Evolutionary conservation across 2,329 filamentous ascomycete species (phyloP).

Genomic region (Thielaviopsis euricoi): DNA sequence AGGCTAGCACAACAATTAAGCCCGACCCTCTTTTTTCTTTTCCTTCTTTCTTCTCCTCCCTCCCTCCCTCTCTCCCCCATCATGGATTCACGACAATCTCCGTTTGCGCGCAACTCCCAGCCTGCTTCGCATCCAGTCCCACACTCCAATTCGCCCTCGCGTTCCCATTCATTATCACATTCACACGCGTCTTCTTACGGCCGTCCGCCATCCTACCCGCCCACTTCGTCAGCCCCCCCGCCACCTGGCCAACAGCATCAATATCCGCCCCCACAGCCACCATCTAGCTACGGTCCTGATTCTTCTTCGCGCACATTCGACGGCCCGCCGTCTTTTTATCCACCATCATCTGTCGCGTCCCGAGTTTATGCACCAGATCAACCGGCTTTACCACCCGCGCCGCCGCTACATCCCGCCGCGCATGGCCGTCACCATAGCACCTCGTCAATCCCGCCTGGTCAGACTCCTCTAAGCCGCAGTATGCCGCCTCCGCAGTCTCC

Average conservation of each 20-base stretch:
- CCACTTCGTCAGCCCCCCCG: neutral
- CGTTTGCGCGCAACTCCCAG: conserved; percentile 10
- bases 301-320: conserved; percentile 1
- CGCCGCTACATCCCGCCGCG: conserved; percentile 18
- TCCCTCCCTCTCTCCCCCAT: neutral
- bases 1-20: neutral
- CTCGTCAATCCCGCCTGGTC: conserved; percentile 26
- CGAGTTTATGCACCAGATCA: conserved; percentile 11
- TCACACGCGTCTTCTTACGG: neutral
- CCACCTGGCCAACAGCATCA: neutral
- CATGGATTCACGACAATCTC: conserved; percentile 10
- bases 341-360: neutral
- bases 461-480: conserved; percentile 21
- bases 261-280: neutral
- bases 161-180: neutral
- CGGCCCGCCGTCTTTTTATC: conserved; percentile 4
- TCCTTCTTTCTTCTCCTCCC: neutral
- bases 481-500: conserved; percentile 33
- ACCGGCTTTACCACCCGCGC: conserved; percentile 7
- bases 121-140: conserved; percentile 10
- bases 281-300: conserved; percentile 1
- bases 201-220: conserved; percentile 1
- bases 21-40: neutral
- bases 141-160: conserved; percentile 4
- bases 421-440: conserved; percentile 28